Percentiles rank a stretch among this genome's conserved stretches.
phyloP scores from a whole-genome alignment of 2,329 filamentous ascomycete species.

The Cladosporium sphaerospermum region DNA sequence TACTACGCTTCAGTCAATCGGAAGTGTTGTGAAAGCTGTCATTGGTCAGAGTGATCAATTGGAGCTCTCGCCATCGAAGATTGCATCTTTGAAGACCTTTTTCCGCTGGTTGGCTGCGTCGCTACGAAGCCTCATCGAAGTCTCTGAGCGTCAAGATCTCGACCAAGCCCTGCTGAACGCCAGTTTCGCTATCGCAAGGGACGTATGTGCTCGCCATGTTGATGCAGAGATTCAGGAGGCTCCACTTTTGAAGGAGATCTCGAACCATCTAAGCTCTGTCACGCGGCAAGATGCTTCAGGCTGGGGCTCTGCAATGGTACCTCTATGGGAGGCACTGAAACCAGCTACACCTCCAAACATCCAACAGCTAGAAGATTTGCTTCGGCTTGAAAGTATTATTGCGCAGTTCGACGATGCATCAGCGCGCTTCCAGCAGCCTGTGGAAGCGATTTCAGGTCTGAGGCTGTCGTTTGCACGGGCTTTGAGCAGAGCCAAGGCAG shows the following conservation, averaged over 20 bases:
- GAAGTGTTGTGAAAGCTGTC: constrained; percentile 3
- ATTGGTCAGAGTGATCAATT: constrained; percentile 3
- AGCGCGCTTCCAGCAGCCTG: constrained; percentile 18
- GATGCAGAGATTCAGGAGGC: not conserved
- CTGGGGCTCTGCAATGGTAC: constrained; percentile 18
- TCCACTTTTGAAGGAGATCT: not conserved
- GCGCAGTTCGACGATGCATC: constrained; percentile 37
- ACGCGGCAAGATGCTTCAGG: not conserved
- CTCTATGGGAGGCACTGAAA: constrained; percentile 58
- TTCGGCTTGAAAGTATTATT: constrained; percentile 41
- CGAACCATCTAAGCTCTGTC: not conserved
- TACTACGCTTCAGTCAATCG: not conserved
- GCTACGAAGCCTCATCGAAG: constrained; percentile 4
- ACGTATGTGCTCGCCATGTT: not conserved
- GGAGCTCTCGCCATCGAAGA: not conserved
- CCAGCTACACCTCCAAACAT: constrained; percentile 47
- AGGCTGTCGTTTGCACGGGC: constrained; percentile 22
- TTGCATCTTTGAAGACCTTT: constrained; percentile 6
- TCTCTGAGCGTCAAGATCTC: constrained; percentile 2
- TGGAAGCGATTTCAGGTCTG: constrained; percentile 22
- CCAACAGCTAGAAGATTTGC: constrained; percentile 32
- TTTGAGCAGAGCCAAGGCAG: constrained; percentile 13
- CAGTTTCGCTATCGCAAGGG: constrained; percentile 8
- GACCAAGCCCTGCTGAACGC: constrained; percentile 12
- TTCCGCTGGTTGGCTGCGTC: constrained; percentile 10